Conservation (phyloP, 306 rosid genomes). For the Alnus rubra region DNA sequence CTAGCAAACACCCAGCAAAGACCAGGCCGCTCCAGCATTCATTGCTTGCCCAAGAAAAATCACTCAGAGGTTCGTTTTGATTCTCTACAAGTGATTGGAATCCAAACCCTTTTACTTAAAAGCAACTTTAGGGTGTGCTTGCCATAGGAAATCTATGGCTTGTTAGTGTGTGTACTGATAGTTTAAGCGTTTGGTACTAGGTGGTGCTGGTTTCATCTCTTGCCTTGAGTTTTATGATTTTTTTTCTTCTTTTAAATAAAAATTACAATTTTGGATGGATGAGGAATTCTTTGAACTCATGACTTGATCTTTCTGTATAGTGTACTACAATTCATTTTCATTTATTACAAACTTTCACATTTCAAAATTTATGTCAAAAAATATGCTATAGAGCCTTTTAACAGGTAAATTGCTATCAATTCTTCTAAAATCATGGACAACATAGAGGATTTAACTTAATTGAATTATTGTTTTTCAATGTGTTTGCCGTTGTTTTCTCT, state of each 20-base stretch:
- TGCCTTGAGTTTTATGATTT: too few species aligned
- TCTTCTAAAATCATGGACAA: background rate
- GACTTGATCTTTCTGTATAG: too few species aligned
- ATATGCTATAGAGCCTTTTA: background rate
- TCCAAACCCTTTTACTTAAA: background rate
- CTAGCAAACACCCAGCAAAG: conserved; percentile 20
- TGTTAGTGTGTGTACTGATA: background rate
- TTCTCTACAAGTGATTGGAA: background rate
- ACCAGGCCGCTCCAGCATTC: conserved; percentile 29
- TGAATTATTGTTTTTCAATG: too few species aligned
- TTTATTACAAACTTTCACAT: background rate
- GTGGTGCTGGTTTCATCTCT: background rate
- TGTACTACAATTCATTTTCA: background rate
- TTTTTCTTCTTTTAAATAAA: too few species aligned
- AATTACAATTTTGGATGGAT: too few species aligned
- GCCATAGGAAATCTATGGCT: background rate
- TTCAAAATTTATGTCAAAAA: background rate
- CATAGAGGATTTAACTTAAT: background rate
- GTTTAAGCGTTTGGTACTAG: background rate
- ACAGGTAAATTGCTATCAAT: background rate
- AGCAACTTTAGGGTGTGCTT: background rate
- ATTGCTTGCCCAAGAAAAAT: conserved; percentile 40
- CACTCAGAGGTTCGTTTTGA: conserved; percentile 36
- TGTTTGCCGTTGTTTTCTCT: background rate
- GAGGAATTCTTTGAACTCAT: too few species aligned